A percentile compares a stretch with the other conserved stretches of the same genome.
These are phyloP conservation scores for Trametes cinnabarina DNA, from an alignment of 768 basidiomycete genomes.

Conservation along the genomic window DNA sequence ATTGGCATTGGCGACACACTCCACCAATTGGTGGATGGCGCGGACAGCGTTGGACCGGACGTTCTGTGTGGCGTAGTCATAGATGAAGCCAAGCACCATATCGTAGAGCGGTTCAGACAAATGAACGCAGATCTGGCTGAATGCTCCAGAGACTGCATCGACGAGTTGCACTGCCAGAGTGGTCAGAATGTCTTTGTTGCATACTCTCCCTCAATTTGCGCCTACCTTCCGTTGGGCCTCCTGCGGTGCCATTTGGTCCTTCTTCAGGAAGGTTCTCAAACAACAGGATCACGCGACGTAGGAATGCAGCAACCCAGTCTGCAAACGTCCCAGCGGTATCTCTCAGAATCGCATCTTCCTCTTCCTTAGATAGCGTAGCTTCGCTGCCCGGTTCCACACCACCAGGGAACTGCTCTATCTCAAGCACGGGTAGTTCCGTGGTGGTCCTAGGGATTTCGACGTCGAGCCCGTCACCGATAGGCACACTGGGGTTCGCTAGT, in stretches of 20 bases:
- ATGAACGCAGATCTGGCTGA: conserved; percentile 75
- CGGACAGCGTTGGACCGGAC: conserved; percentile 84
- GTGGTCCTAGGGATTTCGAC: conserved; percentile 5
- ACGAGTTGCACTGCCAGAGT: conserved; percentile 61
- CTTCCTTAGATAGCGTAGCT: conserved; percentile 48
- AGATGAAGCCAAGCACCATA: conserved; percentile 78
- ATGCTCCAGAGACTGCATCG: conserved; percentile 72
- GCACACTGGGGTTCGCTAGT: conserved; percentile 37
- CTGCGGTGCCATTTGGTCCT: conserved; percentile 58
- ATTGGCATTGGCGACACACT: conserved; percentile 80
- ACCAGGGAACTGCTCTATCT: conserved; percentile 32
- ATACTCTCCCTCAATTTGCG: no score
- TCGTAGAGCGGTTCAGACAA: conserved; percentile 74
- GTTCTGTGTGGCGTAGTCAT: conserved; percentile 76
- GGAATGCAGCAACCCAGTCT: conserved; percentile 81
- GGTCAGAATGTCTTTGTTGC: no score
- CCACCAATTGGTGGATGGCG: conserved; percentile 82
- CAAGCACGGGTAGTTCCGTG: conserved; percentile 30
- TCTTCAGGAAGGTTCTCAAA: conserved; percentile 88
- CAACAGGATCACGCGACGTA: conserved; percentile 73
- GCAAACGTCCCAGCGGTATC: conserved; percentile 74
- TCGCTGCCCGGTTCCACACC: conserved; percentile 41
- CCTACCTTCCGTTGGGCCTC: conserved; percentile 63
- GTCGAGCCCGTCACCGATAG: conserved; percentile 25
- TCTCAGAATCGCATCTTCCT: conserved; percentile 71